Evolutionary conservation across 805 yeast species (phyloP), one percentile per base, ranked within the genome.

Genomic region (Priceomyces medius): DNA sequence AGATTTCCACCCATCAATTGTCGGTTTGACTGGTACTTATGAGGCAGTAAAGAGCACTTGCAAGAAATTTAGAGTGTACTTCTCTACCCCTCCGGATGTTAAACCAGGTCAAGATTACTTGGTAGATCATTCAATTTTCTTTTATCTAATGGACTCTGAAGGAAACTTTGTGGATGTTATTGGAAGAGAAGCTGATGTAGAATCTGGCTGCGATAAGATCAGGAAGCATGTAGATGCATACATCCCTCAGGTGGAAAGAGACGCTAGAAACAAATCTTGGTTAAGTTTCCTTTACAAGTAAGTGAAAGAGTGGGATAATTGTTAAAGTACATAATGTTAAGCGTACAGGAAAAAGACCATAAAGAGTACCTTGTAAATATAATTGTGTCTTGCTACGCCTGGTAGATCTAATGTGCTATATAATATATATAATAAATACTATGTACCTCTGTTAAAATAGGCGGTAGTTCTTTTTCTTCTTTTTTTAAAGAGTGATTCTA

Each of bases 141-240:
- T 91, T 67, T 93, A 93, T 58, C 71, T 93, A 54, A 91, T 93
- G 97, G 98, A 93, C 61, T 90, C 96, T n/a, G 97, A 93, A 60
- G 99, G 98, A 36, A 81, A 88, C 58, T 93, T 88, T 58, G 85
- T 91, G 37, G 97, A 91, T 61, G 98, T 93, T 5, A 72, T 91
- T 51, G 99, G 99, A 41, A 82, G 96, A 63, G 91, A 91, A 56
- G 87, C 83, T 51, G 87, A 83, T 43, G 90, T 89, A 19, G 74
- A 72, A 16, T 82, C 83, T 46, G 96, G 95, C 20, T 83, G 82
- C 12, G 80, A 76, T 31, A 86, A 86, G 64, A 86, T 93, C 49
- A 76, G 76, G 51, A 80, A 80, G 45, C 90, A 88, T 52, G 76
- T 88, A 32, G 81, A 78, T 47, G 84, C 85, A 1, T 90, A 82